Conservation (phyloP, 192 early-diverging fungal genomes). For the Rhizoclosmatium globosum region DNA sequence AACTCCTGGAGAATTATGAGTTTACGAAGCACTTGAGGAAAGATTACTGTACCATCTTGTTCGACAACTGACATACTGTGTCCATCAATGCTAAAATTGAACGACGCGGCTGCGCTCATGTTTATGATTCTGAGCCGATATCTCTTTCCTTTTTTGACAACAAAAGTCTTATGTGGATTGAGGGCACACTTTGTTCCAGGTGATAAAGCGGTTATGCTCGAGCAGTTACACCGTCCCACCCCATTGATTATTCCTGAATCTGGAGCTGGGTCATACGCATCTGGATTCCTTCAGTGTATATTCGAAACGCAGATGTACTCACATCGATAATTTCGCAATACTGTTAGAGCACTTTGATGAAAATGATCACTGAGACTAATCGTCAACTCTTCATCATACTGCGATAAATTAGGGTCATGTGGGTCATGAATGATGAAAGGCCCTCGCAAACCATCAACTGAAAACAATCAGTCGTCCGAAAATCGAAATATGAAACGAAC, state of each 20-base stretch:
- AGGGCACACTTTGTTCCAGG: background rate
- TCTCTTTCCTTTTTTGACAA: slow-evolving; percentile 73
- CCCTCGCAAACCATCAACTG: slow-evolving; percentile 37
- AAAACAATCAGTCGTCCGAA: background rate
- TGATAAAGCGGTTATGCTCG: background rate
- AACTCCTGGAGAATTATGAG: background rate
- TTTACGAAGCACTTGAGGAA: background rate
- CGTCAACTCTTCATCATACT: slow-evolving; percentile 58
- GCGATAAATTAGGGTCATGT: slow-evolving; percentile 61
- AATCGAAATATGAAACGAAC: slow-evolving; percentile 60
- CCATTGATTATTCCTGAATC: slow-evolving; percentile 71
- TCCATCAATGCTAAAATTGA: slow-evolving; percentile 80
- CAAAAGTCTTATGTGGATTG: slow-evolving; percentile 32
- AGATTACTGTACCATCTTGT: slow-evolving; percentile 60
- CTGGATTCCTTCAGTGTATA: slow-evolving; percentile 27
- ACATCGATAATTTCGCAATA: slow-evolving; percentile 63
- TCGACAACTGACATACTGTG: slow-evolving; percentile 81
- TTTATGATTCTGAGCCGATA: slow-evolving; percentile 86
- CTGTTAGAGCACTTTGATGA: slow-evolving; percentile 51
- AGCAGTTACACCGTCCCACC: background rate
- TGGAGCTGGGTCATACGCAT: slow-evolving; percentile 66
- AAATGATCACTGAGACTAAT: slow-evolving; percentile 65
- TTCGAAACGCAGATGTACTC: background rate
- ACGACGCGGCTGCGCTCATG: slow-evolving; percentile 78
- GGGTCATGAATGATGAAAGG: slow-evolving; percentile 67